Conservation (phyloP, 257 asterid genomes). For the Mentha longifolia region DNA sequence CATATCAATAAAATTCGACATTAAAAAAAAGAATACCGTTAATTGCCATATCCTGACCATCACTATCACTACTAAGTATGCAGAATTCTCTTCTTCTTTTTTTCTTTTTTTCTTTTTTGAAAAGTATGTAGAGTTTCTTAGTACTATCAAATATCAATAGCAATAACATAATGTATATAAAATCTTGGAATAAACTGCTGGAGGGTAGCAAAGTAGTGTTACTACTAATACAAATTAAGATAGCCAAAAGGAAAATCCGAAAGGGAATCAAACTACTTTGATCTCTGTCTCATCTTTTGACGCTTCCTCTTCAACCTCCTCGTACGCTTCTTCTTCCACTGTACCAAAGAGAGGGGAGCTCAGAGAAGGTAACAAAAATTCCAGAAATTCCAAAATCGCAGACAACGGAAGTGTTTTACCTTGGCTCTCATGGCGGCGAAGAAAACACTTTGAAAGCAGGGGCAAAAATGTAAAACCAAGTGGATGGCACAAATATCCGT, state of each 20-base stretch:
- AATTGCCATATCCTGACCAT: no score
- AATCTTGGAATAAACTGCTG: neutral
- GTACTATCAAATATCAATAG: no score
- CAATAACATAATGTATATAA: no score
- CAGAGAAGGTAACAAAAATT: no score
- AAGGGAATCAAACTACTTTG: neutral
- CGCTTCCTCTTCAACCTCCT: constrained; percentile 7
- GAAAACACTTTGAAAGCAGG: no score
- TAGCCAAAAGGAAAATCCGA: neutral
- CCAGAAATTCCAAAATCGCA: neutral
- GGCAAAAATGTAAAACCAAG: no score
- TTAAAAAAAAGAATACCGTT: no score
- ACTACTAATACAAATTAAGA: neutral
- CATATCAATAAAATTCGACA: neutral
- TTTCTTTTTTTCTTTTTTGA: no score
- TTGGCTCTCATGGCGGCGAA: constrained; percentile 4
- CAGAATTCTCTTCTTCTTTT: no score
- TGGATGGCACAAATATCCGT: no score
- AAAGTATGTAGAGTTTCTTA: no score
- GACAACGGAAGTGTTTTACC: neutral
- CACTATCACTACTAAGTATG: neutral
- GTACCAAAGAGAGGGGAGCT: neutral
- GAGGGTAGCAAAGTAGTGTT: neutral
- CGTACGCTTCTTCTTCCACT: constrained; percentile 14
- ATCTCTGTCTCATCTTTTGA: constrained; percentile 7